Percentiles rank a stretch among this genome's conserved stretches.
These are phyloP conservation scores for Penstemon barbatus DNA, from an alignment of 257 asterid species.

Conservation along the genomic window DNA sequence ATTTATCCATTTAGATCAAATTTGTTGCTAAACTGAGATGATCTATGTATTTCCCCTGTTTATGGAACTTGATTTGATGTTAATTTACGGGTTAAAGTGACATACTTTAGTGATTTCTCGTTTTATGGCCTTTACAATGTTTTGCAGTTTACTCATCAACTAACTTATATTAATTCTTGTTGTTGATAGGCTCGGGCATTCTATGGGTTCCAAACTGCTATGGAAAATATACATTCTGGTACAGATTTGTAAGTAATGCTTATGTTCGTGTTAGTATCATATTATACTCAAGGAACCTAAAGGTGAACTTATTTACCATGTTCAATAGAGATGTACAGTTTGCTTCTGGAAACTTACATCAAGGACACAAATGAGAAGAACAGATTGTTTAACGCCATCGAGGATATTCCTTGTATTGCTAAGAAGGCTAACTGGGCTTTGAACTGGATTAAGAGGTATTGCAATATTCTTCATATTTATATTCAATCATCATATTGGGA, in stretches of 20 bases:
- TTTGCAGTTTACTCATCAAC: neutral
- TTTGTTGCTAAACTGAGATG: constrained; percentile 6
- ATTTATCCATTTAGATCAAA: neutral
- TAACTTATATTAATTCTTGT: constrained; percentile 27
- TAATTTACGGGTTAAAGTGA: neutral
- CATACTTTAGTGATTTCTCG: neutral
- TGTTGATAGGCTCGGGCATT: constrained; percentile 74
- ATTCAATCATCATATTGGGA: neutral
- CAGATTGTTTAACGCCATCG: constrained; percentile 63
- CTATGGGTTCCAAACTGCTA: constrained; percentile 81
- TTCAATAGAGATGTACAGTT: constrained; percentile 76
- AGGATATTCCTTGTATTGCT: constrained; percentile 65
- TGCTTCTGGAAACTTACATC: constrained; percentile 78
- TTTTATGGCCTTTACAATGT: neutral
- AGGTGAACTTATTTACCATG: constrained; percentile 26
- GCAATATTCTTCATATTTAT: neutral
- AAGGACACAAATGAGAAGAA: constrained; percentile 68
- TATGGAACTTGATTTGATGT: neutral
- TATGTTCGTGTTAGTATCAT: neutral
- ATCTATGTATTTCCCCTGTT: neutral
- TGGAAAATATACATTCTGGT: constrained; percentile 89
- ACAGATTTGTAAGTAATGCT: constrained; percentile 27
- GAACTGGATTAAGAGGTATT: constrained; percentile 77
- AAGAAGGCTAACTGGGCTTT: constrained; percentile 79
- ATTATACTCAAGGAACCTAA: constrained; percentile 27